Evolutionary conservation across 129 eudicot genomes (phyloP).

Genomic region (Logfia minima): DNA sequence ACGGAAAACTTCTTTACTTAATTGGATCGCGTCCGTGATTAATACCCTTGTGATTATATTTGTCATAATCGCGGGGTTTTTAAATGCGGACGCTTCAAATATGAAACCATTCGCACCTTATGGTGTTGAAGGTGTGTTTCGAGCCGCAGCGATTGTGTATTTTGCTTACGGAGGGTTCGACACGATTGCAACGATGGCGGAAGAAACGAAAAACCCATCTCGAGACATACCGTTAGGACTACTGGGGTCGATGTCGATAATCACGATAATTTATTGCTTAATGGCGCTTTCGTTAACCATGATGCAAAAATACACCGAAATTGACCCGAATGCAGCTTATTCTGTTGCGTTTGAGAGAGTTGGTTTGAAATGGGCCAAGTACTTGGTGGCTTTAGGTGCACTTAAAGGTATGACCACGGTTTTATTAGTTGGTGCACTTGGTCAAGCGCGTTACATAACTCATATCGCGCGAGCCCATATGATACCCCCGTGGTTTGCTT

Average conservation of each 20-base stretch:
- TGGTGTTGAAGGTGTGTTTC: slow-evolving; percentile 58
- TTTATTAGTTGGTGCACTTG: slow-evolving; percentile 50
- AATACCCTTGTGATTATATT: slow-evolving; percentile 54
- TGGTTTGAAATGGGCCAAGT: slow-evolving; percentile 70
- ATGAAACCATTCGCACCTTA: slow-evolving; percentile 49
- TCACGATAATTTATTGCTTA: slow-evolving; percentile 57
- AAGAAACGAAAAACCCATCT: slow-evolving; percentile 66
- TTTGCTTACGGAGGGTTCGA: slow-evolving; percentile 78
- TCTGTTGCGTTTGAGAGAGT: slow-evolving; percentile 53
- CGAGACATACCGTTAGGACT: slow-evolving; percentile 69
- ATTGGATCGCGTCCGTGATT: slow-evolving; percentile 65
- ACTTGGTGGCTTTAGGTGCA: slow-evolving; percentile 61
- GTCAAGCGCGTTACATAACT: slow-evolving; percentile 58
- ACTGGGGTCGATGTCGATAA: slow-evolving; percentile 68
- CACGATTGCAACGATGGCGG: slow-evolving; percentile 69
- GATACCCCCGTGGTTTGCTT: slow-evolving; percentile 68
- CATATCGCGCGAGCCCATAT: slow-evolving; percentile 69
- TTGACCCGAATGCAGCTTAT: slow-evolving; percentile 56
- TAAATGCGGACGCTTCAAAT: slow-evolving; percentile 44
- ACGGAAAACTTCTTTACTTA: slow-evolving; percentile 44
- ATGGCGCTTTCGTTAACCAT: slow-evolving; percentile 63
- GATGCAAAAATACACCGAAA: slow-evolving; percentile 58
- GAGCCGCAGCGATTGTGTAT: slow-evolving; percentile 69
- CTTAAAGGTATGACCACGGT: slow-evolving; percentile 70
- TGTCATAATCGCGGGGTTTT: slow-evolving; percentile 57